phyloP scores from a whole-genome alignment of 768 basidiomycete species.

The Mycena sanguinolenta region DNA sequence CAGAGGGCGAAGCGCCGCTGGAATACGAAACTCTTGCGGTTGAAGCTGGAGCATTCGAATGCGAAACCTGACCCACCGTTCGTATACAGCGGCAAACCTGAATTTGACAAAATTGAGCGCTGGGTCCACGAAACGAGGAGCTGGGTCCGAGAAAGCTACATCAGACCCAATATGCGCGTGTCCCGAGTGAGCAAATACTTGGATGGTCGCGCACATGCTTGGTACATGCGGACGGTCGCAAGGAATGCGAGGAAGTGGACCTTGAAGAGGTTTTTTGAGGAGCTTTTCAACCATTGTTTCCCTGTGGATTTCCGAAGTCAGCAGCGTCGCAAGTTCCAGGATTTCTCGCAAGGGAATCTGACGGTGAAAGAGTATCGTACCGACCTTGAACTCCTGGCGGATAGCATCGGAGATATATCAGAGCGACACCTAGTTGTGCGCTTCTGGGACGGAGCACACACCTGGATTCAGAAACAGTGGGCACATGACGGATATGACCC shows the following conservation, averaged over 20 bases:
- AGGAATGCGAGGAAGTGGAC: background rate
- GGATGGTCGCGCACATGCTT: conserved; percentile 7
- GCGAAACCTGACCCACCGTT: conserved; percentile 29
- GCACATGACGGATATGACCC: conserved; percentile 29
- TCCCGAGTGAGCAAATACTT: conserved; percentile 4
- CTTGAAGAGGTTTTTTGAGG: conserved; percentile 4
- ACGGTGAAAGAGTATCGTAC: conserved; percentile 27
- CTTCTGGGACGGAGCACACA: conserved; percentile 33
- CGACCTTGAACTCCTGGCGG: conserved; percentile 15
- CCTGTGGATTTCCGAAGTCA: conserved; percentile 32
- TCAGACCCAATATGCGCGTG: conserved; percentile 18
- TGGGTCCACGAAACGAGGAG: conserved; percentile 20
- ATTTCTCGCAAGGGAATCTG: conserved; percentile 16
- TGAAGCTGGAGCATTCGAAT: conserved; percentile 32
- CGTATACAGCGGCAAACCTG: conserved; percentile 26
- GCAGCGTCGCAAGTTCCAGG: conserved; percentile 31
- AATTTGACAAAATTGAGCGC: conserved; percentile 16
- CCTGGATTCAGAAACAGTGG: conserved; percentile 14
- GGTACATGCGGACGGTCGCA: conserved; percentile 24
- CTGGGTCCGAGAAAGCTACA: conserved; percentile 17
- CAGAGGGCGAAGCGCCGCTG: background rate
- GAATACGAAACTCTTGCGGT: conserved; percentile 7
- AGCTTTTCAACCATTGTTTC: conserved; percentile 32
- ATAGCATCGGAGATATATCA: conserved; percentile 7
- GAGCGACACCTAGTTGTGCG: background rate